Base-by-base conservation (phyloP, 2,329 filamentous ascomycete species). In the Fusarium devonianum region DNA sequence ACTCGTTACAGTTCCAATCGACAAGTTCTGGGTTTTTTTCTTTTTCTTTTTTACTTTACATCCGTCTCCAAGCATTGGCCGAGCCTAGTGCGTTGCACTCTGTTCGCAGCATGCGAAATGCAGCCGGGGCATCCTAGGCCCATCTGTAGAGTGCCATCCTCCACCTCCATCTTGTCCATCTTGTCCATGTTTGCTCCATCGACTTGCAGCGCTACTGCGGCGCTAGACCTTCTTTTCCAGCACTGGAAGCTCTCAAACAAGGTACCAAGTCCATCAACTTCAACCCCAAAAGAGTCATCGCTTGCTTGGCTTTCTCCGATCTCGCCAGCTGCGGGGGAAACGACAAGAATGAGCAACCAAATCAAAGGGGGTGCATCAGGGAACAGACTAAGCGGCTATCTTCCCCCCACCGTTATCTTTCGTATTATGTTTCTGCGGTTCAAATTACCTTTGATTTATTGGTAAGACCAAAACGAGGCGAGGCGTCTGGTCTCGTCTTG, bases 401-500 rank as follows among this genome's bases (percentile, higher is more conserved):
- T 39, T 29, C 35, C 51, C 61, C 48, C 59, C 51, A 55, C 59
- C 54, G 41, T 49, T 56, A 63, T 53, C 57, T 61, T 53, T n/a
- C 34, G 40, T 42, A 22, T 36, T 44, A 29, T 33, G 37, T 51
- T 36, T 30, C 23, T 35, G 39, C 41, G 22, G 49, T 62, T 64
- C 43, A 53, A 56, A 64, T 64, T 64, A 64, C 62, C 43, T 53
- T 58, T 37, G 51, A 44, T 37, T 48, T 63, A 64, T 63, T 59
- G 49, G 62, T 64, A 64, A 64, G 41, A 64, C 19, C 25, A 47
- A 28, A 29, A 32, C 13, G 37, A 43, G 46, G 38, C 30, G n/a
- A n/a, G n/a, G n/a, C n/a, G n/a, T n/a, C n/a, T n/a, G n/a, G n/a
- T n/a, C n/a, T n/a, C n/a, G 25, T 30, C n/a, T 25, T 43, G 47